These are phyloP conservation scores for Chaetomium strumarium DNA, from an alignment of 2,329 filamentous ascomycete genomes.

Conservation along the genomic window DNA sequence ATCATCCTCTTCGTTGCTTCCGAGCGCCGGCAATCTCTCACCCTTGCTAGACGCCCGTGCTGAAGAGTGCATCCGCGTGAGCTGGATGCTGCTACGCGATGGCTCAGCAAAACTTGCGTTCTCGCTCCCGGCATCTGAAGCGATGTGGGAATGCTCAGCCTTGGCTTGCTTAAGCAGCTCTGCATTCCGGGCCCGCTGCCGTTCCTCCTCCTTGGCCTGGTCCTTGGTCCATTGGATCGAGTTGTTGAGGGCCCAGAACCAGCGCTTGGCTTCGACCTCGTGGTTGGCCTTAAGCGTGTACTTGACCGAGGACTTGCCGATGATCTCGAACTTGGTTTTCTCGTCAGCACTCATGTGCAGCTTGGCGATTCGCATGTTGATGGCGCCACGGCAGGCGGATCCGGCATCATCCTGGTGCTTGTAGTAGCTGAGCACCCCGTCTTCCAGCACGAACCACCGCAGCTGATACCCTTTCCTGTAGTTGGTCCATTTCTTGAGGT, in stretches of 20 bases:
- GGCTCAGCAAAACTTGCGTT: slow-evolving; percentile 46
- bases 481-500: slow-evolving; percentile 99
- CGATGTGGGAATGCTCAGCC: slow-evolving; percentile 56
- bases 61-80: slow-evolving; percentile 37
- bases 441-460: slow-evolving; percentile 95
- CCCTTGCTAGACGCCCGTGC: slow-evolving; percentile 32
- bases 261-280: slow-evolving; percentile 94
- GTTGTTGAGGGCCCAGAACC: slow-evolving; percentile 99
- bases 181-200: slow-evolving; percentile 64
- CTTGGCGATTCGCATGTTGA: slow-evolving; percentile 96
- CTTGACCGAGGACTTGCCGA: slow-evolving; percentile 96
- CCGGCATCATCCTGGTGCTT: slow-evolving; percentile 98
- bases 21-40: slow-evolving; percentile 34
- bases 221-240: slow-evolving; percentile 98
- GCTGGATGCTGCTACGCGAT: slow-evolving; percentile 40
- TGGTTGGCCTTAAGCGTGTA: slow-evolving; percentile 98
- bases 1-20: slow-evolving; percentile 50
- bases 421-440: slow-evolving; percentile 96
- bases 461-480: slow-evolving; percentile 96
- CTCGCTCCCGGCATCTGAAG: slow-evolving; percentile 45
- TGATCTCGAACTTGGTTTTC: slow-evolving; percentile 96
- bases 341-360: slow-evolving; percentile 95
- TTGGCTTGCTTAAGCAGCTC: slow-evolving; percentile 75
- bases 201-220: slow-evolving; percentile 86
- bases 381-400: slow-evolving; percentile 91